phyloP scores from a whole-genome alignment of 1,284 basidiomycete genomes.

The Rhodotorula sp. region DNA sequence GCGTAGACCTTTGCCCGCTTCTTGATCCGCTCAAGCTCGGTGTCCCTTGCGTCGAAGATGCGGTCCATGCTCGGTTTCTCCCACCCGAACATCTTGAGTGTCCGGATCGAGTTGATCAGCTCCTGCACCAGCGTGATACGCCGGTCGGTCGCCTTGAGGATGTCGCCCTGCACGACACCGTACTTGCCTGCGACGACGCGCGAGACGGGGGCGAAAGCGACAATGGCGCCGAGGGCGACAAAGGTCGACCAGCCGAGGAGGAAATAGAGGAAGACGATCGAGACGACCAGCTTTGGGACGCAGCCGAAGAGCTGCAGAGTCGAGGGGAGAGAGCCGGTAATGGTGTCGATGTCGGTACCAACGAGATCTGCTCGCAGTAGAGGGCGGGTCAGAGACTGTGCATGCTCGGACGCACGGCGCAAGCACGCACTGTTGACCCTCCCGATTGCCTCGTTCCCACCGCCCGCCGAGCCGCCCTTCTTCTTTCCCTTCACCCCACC shows the following conservation, averaged over 20 bases:
- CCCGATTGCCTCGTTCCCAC: conserved; percentile 30
- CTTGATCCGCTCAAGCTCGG: conserved; percentile 31
- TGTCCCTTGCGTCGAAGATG: conserved; percentile 16
- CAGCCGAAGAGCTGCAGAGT: conserved; percentile 34
- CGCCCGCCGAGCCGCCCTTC: neutral
- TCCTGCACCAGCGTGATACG: conserved; percentile 38
- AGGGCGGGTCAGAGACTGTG: no score
- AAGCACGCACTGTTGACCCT: conserved; percentile 30
- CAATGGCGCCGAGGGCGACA: conserved; percentile 32
- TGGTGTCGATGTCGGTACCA: conserved; percentile 40
- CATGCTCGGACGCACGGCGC: neutral
- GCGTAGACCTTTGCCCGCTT: conserved; percentile 33
- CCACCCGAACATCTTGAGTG: conserved; percentile 40
- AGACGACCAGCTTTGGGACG: conserved; percentile 65
- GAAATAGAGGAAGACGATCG: conserved; percentile 74
- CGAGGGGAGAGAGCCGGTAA: conserved; percentile 30
- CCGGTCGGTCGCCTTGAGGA: conserved; percentile 40
- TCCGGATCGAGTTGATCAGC: conserved; percentile 33
- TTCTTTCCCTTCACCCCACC: neutral
- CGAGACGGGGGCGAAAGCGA: conserved; percentile 30
- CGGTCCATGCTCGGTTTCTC: conserved; percentile 23
- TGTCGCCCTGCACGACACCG: conserved; percentile 37
- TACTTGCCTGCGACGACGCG: conserved; percentile 29
- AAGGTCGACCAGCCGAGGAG: conserved; percentile 64
- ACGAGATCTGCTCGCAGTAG: conserved; percentile 25